Evolutionary conservation across 2,329 filamentous ascomycete genomes (phyloP), one percentile per base, ranked within the genome.

Genomic region (Coniochaeta prunicola): DNA sequence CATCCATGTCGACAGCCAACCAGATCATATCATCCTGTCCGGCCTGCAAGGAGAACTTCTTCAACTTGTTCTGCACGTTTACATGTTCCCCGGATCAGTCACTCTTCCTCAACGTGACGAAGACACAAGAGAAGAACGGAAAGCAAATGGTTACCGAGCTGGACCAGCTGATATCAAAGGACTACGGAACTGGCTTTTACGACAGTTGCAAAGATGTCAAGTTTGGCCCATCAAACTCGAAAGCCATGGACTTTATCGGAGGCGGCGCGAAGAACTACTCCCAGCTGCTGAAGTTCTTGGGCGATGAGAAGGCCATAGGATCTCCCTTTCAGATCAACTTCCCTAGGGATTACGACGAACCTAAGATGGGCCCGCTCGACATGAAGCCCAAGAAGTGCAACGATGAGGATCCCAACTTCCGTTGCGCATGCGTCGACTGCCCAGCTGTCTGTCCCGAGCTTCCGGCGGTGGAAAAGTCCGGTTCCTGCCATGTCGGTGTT

Each of bases 251-350:
- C 66, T 87, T 99, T 66, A 97, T 99, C 61, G 96, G 94, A 33
- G 94, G 94, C 17, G 92, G 93, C 17, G 94, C 94, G 13, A 93
- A 92, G 73, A 90, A 97, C 70, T 96, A 93, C 71, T 85, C 86
- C 0, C 84, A 89, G 45, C 89, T 99, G 65, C 77, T 99, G 64
- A 93, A 92, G 68, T 99, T 97, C 67, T 76, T 99, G 34, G 94
- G 94, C 17, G 88, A 96, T 72, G 93, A 96, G 78, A 96, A 96
- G 72, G 80, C 87, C 2, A 82, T 93, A 24, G 96, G 96, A 4
- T 97, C 93, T 59, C 94, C 94, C 0, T 99, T 99, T 73, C 94
- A 99, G 77, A 97, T 99, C 76, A 96, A 99, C 77, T 99, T 94
- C 67, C 93, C 84, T 10, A 77, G 73, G 10, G 72, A 82, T 8